Conservation (phyloP, 331 rosid genomes). For the Quercus lobata region DNA sequence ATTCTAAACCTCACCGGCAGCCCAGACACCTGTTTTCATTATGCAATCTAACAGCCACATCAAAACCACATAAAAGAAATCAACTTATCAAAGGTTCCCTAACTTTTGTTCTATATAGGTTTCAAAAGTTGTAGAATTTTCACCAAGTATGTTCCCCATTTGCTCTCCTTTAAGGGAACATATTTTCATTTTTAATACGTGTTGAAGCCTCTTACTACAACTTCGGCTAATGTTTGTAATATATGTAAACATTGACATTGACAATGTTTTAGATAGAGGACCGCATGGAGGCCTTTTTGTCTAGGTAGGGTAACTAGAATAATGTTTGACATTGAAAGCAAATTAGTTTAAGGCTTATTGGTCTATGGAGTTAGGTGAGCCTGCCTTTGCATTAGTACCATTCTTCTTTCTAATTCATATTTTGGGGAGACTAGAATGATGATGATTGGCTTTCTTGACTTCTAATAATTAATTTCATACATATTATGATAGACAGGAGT, state of each 20-base stretch:
- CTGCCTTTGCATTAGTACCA: background rate
- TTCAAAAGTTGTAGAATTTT: slow-evolving; percentile 14
- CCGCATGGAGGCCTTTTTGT: slow-evolving; percentile 4
- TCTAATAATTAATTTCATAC: background rate
- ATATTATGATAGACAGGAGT: no score
- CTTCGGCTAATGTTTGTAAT: background rate
- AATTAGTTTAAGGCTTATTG: background rate
- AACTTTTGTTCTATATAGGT: slow-evolving; percentile 2
- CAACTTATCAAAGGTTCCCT: background rate
- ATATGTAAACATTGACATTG: slow-evolving; percentile 6
- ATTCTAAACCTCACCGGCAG: background rate
- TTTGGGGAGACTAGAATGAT: background rate
- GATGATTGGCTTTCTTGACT: background rate
- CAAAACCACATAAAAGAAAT: slow-evolving; percentile 23
- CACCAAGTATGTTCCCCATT: slow-evolving; percentile 18
- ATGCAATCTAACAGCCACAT: slow-evolving; percentile 24
- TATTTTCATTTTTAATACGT: slow-evolving; percentile 11
- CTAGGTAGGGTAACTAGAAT: slow-evolving; percentile 5
- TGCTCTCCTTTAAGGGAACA: slow-evolving; percentile 38
- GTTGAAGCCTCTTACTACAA: slow-evolving; percentile 7
- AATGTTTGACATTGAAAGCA: slow-evolving; percentile 17
- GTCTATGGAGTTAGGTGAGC: slow-evolving; percentile 12
- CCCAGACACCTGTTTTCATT: slow-evolving; percentile 28
- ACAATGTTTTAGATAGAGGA: slow-evolving; percentile 6
- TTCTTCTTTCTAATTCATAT: background rate